Evolutionary conservation across 1,284 basidiomycete species (phyloP), one percentile per base, ranked within the genome.

Genomic region (Pseudozyma thailandica): DNA sequence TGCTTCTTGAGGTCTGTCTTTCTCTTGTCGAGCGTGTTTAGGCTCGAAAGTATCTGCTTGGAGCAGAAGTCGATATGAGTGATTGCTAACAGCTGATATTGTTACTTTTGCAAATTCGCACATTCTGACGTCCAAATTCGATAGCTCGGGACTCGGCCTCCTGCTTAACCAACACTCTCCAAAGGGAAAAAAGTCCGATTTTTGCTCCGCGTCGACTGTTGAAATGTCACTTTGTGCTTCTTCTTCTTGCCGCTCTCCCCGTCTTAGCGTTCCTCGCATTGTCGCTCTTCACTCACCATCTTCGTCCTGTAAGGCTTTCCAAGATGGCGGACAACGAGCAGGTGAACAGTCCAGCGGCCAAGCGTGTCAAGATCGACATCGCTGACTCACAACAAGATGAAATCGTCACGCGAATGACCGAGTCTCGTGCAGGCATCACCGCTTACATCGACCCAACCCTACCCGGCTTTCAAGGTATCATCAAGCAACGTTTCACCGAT

Each of bases 401-500:
- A 12, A 21, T 33, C 30, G 63, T 72, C 20, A 59, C 60, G 3
- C 27, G 66, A 15, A 72, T 72, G 69, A 72, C 69, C 7, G 69
- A 72, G 38, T 20, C 44, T 6, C 45, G 59, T 3, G 78, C 70
- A 3, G 78, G 78, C 2, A 73, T 80, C 42, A 59, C 66, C 1
- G 56, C 71, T 20, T 80, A 75, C 54, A 59, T 79, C 45, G 61
- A 74, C 46, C 38, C 73, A 1, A 41, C 26, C n/a, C 50, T 75
- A 9, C 68, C 63, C 9, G 71, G 75, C 1, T 77, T 80, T 23
- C 63, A 77, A 6, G 78, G 72, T 21, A 77, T 80, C 69, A 79
- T 80, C 72, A 80, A 80, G 59, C 77, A 80, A 53, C 66, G 78
- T 18, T 80, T 79, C 44, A 65, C 77, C 46, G 78, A 80, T 42